Evolutionary conservation across 495 filamentous ascomycete genomes (phyloP).

Genomic region (Patellaria atrata): DNA sequence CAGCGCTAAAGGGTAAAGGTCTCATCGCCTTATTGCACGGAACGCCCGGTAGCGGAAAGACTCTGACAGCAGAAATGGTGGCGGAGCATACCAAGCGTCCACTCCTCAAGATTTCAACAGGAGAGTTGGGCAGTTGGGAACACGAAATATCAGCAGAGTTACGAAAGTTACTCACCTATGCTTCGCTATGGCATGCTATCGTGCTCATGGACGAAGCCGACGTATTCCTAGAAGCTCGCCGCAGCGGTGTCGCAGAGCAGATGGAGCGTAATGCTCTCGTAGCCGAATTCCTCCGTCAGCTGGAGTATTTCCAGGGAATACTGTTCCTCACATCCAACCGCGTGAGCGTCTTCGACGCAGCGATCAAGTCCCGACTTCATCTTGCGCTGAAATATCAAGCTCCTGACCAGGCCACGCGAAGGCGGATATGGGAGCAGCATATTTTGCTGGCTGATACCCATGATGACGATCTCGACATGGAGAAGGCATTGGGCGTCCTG

Average conservation of each 20-base stretch:
- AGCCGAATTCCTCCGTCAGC: conserved; percentile 16
- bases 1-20: conserved; percentile 16
- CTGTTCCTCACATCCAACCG: conserved; percentile 19
- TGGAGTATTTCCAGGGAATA: conserved; percentile 19
- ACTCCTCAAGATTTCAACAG: conserved; percentile 5
- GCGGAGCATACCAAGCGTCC: conserved; percentile 16
- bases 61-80: conserved; percentile 16
- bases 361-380: conserved; percentile 24
- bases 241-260: conserved; percentile 5
- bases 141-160: conserved; percentile 1
- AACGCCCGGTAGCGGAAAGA: conserved; percentile 16
- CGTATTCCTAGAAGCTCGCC: conserved; percentile 18
- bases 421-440: conserved; percentile 8
- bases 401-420: conserved; percentile 5
- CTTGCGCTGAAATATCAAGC: conserved; percentile 27
- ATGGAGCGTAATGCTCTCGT: conserved; percentile 14
- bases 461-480: conserved; percentile 3
- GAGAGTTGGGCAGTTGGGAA: conserved; percentile 4
- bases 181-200: conserved; percentile 22
- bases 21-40: conserved; percentile 17
- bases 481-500: conserved; percentile 11
- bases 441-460: conserved; percentile 3
- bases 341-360: conserved; percentile 15
- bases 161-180: conserved; percentile 4
- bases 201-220: conserved; percentile 26